Evolutionary conservation across 768 basidiomycete genomes (phyloP), one percentile per base, ranked within the genome.

Genomic region (Gloeostereum incarnatum): DNA sequence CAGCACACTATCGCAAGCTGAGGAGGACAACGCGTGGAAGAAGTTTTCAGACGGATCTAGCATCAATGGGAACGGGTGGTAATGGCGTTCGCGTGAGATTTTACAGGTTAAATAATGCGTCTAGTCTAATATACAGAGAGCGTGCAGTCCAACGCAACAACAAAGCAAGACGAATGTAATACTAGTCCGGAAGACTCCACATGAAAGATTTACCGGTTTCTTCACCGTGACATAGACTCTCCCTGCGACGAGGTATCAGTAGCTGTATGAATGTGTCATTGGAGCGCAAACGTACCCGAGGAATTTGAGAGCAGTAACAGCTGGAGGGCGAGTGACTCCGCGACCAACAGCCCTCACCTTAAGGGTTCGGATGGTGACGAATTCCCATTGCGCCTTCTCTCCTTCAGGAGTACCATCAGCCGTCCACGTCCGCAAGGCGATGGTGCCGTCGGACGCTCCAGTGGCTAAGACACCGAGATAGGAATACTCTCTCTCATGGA

Each of bases 401-500:
- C 72, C 80, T 38, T 68, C 62, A 0, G 73, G 76, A 0, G 86
- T 83, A 9, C 75, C 74, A 42, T 90, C 81, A 0, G 85, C 71
- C 11, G 76, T 83, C 83, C 91, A 91, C 1, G 90, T 86, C 43
- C 85, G 67, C n/a, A 96, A 61, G 0, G 75, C 75, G 38, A 91
- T 80, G 2, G 77, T 70, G 5, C 88, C 85, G 45, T 87, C 84
- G 1, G 76, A 65, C 4, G 78, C 73, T 3, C 87, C 88, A 1
- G 81, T 81, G 0, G 88, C 89, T n/a, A 96, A 67, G 3, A 90
- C 66, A 3, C 86, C 86, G 0, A 77, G 62, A 43, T 72, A 68
- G 0, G 85, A 78, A 55, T 86, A 94, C 50, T 94, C 92, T 23
- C 92, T 75, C 51, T 93, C 87, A 42, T 89, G 82, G 62, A 94